Conservation (phyloP, 176 grass and related monocot genomes). For the Calamus simplicifolius region DNA sequence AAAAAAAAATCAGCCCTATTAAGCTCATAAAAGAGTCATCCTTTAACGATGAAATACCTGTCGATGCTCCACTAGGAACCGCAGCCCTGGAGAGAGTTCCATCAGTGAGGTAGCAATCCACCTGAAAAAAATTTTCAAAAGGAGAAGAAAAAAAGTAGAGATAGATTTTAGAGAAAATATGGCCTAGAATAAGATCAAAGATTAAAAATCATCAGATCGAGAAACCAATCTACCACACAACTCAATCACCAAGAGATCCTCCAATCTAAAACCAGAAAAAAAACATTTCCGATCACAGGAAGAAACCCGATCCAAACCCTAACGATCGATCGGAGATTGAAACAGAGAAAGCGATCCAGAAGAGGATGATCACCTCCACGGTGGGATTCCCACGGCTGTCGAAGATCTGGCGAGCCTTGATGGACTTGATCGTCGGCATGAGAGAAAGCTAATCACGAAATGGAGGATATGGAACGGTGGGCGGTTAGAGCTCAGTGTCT, state of each 20-base stretch:
- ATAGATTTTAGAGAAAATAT: not conserved
- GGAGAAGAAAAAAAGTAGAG: not conserved
- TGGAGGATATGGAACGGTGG: no score
- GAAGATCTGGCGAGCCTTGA: conserved; percentile 49
- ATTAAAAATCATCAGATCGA: not conserved
- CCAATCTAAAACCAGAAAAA: no score
- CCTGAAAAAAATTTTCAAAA: conserved; percentile 17
- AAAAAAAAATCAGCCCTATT: no score
- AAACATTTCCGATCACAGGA: no score
- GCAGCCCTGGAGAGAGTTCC: conserved; percentile 65
- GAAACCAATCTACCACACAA: not conserved
- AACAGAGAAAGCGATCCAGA: no score
- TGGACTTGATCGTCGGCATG: conserved; percentile 31
- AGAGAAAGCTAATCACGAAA: no score
- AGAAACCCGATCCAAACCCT: not conserved
- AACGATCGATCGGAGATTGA: not conserved
- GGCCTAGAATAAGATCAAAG: conserved; percentile 1
- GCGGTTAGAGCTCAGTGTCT: no score
- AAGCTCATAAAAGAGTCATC: no score
- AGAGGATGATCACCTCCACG: conserved; percentile 26
- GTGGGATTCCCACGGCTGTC: conserved; percentile 50
- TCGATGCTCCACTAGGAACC: conserved; percentile 89
- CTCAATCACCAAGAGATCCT: no score
- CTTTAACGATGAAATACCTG: conserved; percentile 29
- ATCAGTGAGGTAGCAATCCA: conserved; percentile 64